Conservation (phyloP, 164 flowering plant species). For the Magnolia sinica region DNA sequence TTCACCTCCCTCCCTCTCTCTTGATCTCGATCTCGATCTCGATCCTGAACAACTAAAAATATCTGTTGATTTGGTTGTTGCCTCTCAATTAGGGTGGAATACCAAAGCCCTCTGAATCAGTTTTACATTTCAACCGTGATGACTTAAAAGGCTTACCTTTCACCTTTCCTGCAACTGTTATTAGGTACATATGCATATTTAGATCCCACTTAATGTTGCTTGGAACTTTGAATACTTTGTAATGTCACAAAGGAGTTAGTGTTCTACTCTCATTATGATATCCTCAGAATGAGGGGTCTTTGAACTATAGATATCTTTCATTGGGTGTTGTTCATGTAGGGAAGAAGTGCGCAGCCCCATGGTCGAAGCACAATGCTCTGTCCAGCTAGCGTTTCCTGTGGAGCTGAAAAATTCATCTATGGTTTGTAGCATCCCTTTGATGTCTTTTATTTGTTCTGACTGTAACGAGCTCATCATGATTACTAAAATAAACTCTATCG, state of each 20-base stretch:
- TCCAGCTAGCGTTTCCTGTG: conserved; percentile 89
- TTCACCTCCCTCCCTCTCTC: not conserved
- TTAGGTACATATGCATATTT: conserved; percentile 41
- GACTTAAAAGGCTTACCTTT: conserved; percentile 84
- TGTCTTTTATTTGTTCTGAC: not conserved
- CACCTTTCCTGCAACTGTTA: conserved; percentile 62
- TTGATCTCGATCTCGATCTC: not conserved
- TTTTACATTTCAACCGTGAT: conserved; percentile 70
- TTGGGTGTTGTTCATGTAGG: conserved; percentile 40
- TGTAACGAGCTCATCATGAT: too few species aligned
- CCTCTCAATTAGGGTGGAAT: conserved; percentile 74
- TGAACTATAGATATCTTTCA: too few species aligned
- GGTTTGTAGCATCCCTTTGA: conserved; percentile 35
- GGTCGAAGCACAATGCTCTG: conserved; percentile 97
- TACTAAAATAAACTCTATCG: too few species aligned
- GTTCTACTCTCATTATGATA: not conserved
- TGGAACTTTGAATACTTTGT: not conserved
- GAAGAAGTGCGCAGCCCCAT: conserved; percentile 88
- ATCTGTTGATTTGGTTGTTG: conserved; percentile 15
- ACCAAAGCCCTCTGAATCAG: conserved; percentile 67
- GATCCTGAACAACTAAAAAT: not conserved
- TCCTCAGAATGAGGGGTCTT: not conserved
- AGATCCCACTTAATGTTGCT: not conserved
- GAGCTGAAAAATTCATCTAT: conserved; percentile 73
- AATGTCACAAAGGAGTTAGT: not conserved